A percentile compares a stretch with the other conserved stretches of the same genome.
Conservation (phyloP, 176 grass and related monocot species). For the Areca catechu region DNA sequence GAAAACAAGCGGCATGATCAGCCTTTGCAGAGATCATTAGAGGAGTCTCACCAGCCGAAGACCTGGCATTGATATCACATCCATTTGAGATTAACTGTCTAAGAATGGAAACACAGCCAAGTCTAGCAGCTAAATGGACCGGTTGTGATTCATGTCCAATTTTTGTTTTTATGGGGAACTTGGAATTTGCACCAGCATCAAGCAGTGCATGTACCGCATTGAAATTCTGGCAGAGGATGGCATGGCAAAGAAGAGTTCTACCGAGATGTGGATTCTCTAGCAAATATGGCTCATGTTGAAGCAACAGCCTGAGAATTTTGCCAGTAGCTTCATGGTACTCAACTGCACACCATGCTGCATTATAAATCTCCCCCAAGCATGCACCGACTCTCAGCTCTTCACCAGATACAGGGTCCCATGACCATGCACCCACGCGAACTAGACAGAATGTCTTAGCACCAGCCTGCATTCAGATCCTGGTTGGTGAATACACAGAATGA, state of each 20-base stretch:
- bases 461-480: constrained; percentile 22
- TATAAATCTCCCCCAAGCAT: constrained; percentile 46
- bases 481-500: too few relatives aligned
- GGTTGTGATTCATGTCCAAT: constrained; percentile 26
- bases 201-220: constrained; percentile 41
- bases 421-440: constrained; percentile 44
- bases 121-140: constrained; percentile 44
- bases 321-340: constrained; percentile 49
- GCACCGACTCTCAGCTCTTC: constrained; percentile 57
- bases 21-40: constrained; percentile 43
- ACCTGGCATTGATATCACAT: constrained; percentile 30
- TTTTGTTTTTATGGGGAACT: constrained; percentile 40
- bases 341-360: constrained; percentile 43
- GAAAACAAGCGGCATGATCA: constrained; percentile 38
- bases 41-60: constrained; percentile 43
- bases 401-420: constrained; percentile 39
- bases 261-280: constrained; percentile 42
- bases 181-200: constrained; percentile 35
- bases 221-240: constrained; percentile 55
- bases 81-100: constrained; percentile 28
- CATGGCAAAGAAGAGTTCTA: constrained; percentile 54
- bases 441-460: constrained; percentile 37
- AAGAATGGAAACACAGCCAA: constrained; percentile 32
- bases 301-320: constrained; percentile 41
- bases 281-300: constrained; percentile 38